These are phyloP conservation scores for Aspergillus haitiensis DNA, from an alignment of 495 filamentous ascomycete species.

Conservation along the genomic window DNA sequence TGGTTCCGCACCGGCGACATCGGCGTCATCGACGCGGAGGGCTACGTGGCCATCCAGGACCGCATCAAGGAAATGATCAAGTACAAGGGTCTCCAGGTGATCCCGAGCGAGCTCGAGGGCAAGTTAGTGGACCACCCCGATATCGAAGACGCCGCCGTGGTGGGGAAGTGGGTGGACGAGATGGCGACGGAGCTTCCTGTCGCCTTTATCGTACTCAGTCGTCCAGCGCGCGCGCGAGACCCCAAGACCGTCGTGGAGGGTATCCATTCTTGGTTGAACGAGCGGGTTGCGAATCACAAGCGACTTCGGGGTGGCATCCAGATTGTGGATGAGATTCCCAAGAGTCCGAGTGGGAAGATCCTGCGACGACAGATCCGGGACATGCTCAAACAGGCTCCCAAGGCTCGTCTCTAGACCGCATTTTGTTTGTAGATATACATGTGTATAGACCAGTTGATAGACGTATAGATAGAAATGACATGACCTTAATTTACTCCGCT, in stretches of 20 bases:
- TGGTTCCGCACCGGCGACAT: slow-evolving; percentile 1
- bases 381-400: neutral
- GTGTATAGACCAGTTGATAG: too few species aligned
- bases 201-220: neutral
- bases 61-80: slow-evolving; percentile 12
- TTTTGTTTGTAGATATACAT: too few species aligned
- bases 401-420: neutral
- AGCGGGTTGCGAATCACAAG: slow-evolving; percentile 6
- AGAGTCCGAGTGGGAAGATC: slow-evolving; percentile 11
- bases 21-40: neutral
- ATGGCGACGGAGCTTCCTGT: slow-evolving; percentile 6
- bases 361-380: neutral
- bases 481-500: too few species aligned
- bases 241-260: neutral
- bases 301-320: neutral
- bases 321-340: slow-evolving; percentile 1
- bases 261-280: slow-evolving; percentile 1
- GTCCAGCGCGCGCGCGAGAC: neutral
- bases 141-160: slow-evolving; percentile 5
- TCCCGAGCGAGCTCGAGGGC: slow-evolving; percentile 6
- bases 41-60: neutral
- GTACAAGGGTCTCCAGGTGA: slow-evolving; percentile 8
- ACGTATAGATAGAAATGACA: too few species aligned
- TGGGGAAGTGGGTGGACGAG: slow-evolving; percentile 4
- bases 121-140: slow-evolving; percentile 4